phyloP scores from a whole-genome alignment of 106 monocot genomes.

The Hemerocallis citrina region DNA sequence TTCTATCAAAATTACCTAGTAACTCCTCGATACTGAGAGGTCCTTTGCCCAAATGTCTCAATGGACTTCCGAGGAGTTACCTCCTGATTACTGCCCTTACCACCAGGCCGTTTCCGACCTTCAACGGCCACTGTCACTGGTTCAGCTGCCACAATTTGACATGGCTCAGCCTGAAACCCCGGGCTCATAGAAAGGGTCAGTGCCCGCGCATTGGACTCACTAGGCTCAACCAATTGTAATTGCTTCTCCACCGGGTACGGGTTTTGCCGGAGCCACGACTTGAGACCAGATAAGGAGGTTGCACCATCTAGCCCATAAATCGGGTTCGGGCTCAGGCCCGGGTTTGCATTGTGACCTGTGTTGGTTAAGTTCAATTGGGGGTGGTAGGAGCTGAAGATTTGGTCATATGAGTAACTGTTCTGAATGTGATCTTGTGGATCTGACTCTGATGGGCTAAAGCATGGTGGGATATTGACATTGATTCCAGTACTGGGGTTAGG shows the following conservation, averaged over 20 bases:
- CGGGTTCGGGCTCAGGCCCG: constrained; percentile 8
- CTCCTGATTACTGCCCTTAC: constrained; percentile 13
- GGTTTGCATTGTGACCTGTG: constrained; percentile 9
- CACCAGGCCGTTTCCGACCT: constrained; percentile 8
- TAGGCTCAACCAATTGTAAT: constrained; percentile 1
- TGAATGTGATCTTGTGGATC: background rate
- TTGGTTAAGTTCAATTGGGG: background rate
- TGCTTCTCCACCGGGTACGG: constrained; percentile 14
- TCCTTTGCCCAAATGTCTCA: constrained; percentile 73
- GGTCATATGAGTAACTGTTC: background rate
- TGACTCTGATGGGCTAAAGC: constrained; percentile 13
- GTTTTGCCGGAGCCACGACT: constrained; percentile 80
- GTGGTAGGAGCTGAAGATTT: background rate
- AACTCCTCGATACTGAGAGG: constrained; percentile 85
- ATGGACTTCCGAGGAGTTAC: constrained; percentile 44
- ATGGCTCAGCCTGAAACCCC: background rate
- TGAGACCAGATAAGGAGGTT: constrained; percentile 59
- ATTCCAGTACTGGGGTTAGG: constrained; percentile 12
- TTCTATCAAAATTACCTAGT: constrained; percentile 37
- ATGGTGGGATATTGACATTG: constrained; percentile 45
- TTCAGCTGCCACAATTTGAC: background rate
- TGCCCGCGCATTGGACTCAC: constrained; percentile 19
- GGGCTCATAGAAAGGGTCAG: constrained; percentile 46
- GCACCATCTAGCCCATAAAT: constrained; percentile 37
- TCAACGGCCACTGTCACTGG: background rate